Conservation (phyloP, 305 asterid species). For the Fraxinus greggii region DNA sequence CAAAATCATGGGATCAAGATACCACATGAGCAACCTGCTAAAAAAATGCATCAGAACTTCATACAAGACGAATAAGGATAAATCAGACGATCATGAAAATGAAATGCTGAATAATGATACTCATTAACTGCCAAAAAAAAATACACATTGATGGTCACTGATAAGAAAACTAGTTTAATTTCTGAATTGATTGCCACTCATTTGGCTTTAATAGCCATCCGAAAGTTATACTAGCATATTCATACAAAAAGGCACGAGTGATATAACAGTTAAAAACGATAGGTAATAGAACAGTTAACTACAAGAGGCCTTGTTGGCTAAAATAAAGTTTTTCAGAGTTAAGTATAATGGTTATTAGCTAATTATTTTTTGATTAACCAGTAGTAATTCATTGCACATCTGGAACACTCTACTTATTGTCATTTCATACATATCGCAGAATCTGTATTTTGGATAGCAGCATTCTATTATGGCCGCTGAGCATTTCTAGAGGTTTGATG, state of each 20-base stretch:
- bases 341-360: background rate
- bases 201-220: background rate
- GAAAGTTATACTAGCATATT: background rate
- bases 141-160: background rate
- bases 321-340: background rate
- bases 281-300: background rate
- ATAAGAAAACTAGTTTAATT: background rate
- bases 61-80: background rate
- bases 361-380: background rate
- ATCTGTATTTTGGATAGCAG: background rate
- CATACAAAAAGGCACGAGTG: background rate
- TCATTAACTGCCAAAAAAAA: background rate
- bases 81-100: background rate
- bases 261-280: background rate
- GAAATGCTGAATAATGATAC: background rate
- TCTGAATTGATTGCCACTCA: background rate
- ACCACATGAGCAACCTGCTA: constrained; percentile 73
- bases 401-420: background rate
- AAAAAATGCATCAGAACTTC: constrained; percentile 14
- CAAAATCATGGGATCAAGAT: constrained; percentile 60
- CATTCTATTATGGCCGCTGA: background rate
- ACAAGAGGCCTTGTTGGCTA: background rate
- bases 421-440: background rate
- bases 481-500: background rate
- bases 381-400: background rate